Percentiles rank a stretch among this genome's conserved stretches.
Evolutionary conservation across 2,329 filamentous ascomycete genomes (phyloP).

Genomic region (Microsporum canis): DNA sequence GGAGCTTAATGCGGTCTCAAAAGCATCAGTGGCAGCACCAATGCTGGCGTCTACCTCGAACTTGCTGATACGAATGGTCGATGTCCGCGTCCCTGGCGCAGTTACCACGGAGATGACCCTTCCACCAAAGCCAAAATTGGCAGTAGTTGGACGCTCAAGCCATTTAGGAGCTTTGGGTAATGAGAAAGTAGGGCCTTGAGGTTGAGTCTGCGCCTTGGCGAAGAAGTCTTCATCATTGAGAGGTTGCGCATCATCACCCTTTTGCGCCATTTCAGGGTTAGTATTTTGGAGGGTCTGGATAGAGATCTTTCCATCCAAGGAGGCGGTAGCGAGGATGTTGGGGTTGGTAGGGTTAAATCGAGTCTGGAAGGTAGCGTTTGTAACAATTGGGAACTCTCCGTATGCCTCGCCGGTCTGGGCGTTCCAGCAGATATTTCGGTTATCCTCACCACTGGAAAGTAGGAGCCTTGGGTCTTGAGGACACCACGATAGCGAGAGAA

Average conservation of each 20-base stretch:
- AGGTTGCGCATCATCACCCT: constrained; percentile 51
- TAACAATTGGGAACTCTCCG: constrained; percentile 91
- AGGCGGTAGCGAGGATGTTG: constrained; percentile 82
- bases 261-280: constrained; percentile 60
- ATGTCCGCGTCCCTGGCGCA: constrained; percentile 53
- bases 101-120: constrained; percentile 67
- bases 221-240: constrained; percentile 95
- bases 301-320: constrained; percentile 92
- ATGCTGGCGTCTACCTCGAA: constrained; percentile 82
- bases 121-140: constrained; percentile 89
- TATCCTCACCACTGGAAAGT: constrained; percentile 92
- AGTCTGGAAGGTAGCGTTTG: constrained; percentile 98
- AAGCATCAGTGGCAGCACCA: constrained; percentile 71
- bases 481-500: constrained; percentile 93
- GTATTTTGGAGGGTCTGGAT: constrained; percentile 92
- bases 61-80: constrained; percentile 71
- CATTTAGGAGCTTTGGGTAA: constrained; percentile 77
- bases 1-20: constrained; percentile 67
- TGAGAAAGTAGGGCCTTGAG: constrained; percentile 81
- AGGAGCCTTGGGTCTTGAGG: constrained; percentile 77
- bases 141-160: constrained; percentile 74
- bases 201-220: constrained; percentile 79
- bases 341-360: constrained; percentile 91
- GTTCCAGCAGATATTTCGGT: constrained; percentile 92
- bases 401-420: constrained; percentile 77